Base-by-base conservation (phyloP, 306 rosid species). In the Ochetophila trinervis region DNA sequence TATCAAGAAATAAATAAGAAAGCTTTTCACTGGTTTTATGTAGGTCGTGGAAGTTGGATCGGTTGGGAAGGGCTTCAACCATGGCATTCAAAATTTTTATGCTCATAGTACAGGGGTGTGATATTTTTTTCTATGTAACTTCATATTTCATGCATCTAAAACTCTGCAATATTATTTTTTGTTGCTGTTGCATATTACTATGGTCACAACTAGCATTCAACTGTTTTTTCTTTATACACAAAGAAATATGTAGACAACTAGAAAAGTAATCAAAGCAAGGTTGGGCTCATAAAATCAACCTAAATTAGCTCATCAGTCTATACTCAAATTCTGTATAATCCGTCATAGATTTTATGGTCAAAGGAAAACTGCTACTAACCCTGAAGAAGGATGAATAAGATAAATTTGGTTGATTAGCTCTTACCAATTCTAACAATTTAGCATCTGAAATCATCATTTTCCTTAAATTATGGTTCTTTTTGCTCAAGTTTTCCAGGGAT, bases 21-120 rank as follows among this genome's bases (percentile, higher is more conserved):
- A 27, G 21, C 78, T 74, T 22, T 66, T 22, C 50, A 18, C 27
- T 53, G 27, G 45, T 44, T 75, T 62, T 63, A 34, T 47, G 45
- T 76, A 91, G 97, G 79, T 88, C 53, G 54, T 91, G 54, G 96
- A 91, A 80, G 71, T 91, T 76, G 96, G 97, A 55, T 86, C 96
- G 71, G 84, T 91, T 49, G 96, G 97, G 57, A 91, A 85, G 88
- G 83, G 79, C 70, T 78, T 82, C 79, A 77, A 40, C 74, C 80
- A 78, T 72, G 96, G 87, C 24, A 84, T 37, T 30, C 79, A 66
- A 24, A 78, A 66, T 49, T 84, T 88, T 58, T 87, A 72, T 59
- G 88, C 91, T 67, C 97, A 91, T 66, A 66, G 64, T n/a, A 65
- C 85, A 49, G 87, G 85, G 96, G 97, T 91, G 78, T 86, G 91